phyloP scores from a whole-genome alignment of 495 filamentous ascomycete genomes.

The Talaromyces nanjingensis region DNA sequence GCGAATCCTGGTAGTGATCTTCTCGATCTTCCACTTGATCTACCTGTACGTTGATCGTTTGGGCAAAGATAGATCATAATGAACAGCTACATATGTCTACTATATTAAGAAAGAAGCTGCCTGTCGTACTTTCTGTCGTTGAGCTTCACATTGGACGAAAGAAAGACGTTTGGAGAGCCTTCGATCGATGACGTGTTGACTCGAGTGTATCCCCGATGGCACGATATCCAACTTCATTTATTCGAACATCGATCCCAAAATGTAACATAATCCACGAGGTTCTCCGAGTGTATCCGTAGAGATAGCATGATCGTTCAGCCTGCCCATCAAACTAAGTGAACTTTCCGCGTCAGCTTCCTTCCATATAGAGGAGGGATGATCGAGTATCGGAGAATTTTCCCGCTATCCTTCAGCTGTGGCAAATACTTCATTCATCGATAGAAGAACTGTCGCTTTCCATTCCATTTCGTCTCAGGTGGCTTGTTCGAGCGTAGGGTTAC shows the following conservation, averaged over 20 bases:
- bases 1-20: background rate
- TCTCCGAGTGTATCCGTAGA: background rate
- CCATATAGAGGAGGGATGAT: background rate
- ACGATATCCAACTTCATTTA: background rate
- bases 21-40: background rate
- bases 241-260: background rate
- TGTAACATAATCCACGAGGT: background rate
- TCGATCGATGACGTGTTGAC: background rate
- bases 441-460: background rate
- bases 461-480: background rate
- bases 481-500: background rate
- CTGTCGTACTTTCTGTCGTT: background rate
- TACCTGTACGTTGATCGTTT: background rate
- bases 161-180: background rate
- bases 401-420: background rate
- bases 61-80: background rate
- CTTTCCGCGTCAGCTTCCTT: background rate
- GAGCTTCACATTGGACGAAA: background rate
- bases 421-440: background rate
- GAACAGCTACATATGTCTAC: background rate
- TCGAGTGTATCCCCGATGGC: background rate
- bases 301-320: background rate
- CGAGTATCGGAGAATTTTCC: background rate
- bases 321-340: background rate
- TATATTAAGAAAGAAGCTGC: background rate